phyloP scores from a whole-genome alignment of 495 filamentous ascomycete species.

The Rhizodiscina lignyota region DNA sequence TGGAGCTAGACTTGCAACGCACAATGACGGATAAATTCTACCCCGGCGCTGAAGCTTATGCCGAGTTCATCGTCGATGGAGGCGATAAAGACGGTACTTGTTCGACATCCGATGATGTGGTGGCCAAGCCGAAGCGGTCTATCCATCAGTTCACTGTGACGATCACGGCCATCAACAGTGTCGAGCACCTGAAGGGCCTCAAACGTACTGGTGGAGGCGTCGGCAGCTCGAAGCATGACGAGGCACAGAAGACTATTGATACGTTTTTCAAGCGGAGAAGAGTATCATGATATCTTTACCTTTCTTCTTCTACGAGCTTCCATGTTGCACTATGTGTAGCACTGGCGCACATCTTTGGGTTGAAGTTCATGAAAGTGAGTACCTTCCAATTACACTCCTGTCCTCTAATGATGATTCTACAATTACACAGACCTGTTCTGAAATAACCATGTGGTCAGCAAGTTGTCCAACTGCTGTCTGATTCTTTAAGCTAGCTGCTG shows the following conservation, averaged over 20 bases:
- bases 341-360: no score
- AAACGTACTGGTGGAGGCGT: conserved; percentile 65
- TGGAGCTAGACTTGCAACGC: conserved; percentile 29
- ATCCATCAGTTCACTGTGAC: conserved; percentile 16
- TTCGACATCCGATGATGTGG: background rate
- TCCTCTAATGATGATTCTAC: no score
- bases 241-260: conserved; percentile 53
- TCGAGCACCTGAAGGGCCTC: conserved; percentile 50
- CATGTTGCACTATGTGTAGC: no score
- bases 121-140: background rate
- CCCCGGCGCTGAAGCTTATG: conserved; percentile 1
- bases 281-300: no score
- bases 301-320: no score
- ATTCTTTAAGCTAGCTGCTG: no score
- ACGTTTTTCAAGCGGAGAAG: conserved; percentile 55
- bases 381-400: no score
- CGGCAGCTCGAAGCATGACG: conserved; percentile 56
- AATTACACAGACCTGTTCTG: no score
- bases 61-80: background rate
- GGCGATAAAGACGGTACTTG: background rate
- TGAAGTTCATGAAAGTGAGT: no score
- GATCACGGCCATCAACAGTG: conserved; percentile 42
- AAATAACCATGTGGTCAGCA: no score
- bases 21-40: background rate
- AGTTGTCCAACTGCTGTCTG: no score